Conservation (phyloP, 2,329 filamentous ascomycete genomes). For the Verticillium isaacii region DNA sequence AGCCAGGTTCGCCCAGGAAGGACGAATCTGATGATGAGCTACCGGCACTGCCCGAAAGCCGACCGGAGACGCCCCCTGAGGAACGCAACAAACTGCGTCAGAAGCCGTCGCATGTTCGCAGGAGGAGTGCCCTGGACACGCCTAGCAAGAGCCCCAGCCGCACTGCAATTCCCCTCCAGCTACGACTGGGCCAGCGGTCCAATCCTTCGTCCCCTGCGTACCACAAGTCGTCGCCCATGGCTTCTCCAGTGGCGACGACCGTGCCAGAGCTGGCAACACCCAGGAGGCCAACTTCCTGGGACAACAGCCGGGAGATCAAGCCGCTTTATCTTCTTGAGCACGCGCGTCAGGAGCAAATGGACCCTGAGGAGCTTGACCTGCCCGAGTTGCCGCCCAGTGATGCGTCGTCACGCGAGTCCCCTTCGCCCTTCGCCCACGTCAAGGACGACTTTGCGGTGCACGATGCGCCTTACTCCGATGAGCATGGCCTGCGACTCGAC, state of each 20-base stretch:
- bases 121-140: constrained; percentile 42
- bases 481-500: constrained; percentile 31
- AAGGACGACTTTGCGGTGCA: constrained; percentile 19
- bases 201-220: constrained; percentile 36
- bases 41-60: constrained; percentile 55
- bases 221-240: constrained; percentile 32
- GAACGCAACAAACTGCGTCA: constrained; percentile 36
- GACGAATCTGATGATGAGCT: constrained; percentile 31
- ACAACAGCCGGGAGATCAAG: constrained; percentile 65
- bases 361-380: constrained; percentile 30
- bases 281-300: constrained; percentile 54
- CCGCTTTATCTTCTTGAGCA: constrained; percentile 79
- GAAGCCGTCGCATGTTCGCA: constrained; percentile 38
- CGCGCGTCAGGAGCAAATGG: constrained; percentile 32
- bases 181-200: constrained; percentile 45
- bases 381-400: constrained; percentile 46
- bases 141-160: constrained; percentile 47
- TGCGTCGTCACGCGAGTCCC: constrained; percentile 27
- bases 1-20: constrained; percentile 42
- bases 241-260: constrained; percentile 22
- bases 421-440: constrained; percentile 24
- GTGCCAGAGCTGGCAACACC: constrained; percentile 26
- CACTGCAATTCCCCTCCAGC: constrained; percentile 53
- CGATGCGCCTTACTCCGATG: background rate
- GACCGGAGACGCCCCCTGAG: constrained; percentile 51